These are phyloP conservation scores for Pestalotiopsis sp. DNA, from an alignment of 2,329 filamentous ascomycete genomes.

Conservation along the genomic window DNA sequence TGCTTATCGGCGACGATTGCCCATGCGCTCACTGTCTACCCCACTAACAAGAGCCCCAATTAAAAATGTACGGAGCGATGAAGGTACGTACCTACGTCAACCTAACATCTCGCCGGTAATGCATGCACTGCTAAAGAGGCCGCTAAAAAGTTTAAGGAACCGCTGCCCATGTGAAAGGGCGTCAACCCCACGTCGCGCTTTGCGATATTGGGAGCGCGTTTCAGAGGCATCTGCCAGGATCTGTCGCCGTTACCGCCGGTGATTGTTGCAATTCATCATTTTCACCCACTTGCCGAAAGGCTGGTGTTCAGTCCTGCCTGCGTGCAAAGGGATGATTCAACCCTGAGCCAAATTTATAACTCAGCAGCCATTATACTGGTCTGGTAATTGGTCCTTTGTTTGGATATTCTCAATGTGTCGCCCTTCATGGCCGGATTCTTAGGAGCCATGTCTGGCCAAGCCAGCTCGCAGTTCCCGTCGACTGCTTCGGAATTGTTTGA, in stretches of 20 bases:
- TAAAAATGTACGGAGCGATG: not conserved
- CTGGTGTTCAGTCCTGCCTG: not conserved
- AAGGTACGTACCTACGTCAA: not conserved
- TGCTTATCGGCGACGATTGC: constrained; percentile 3
- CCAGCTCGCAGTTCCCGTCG: constrained; percentile 17
- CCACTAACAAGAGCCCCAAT: not conserved
- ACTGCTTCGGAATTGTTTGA: constrained; percentile 28
- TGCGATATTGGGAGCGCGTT: not conserved
- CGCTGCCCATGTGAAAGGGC: not conserved
- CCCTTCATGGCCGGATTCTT: not conserved
- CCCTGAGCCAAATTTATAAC: not conserved
- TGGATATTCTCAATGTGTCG: not conserved
- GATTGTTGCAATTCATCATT: not conserved
- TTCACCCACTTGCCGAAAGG: not conserved
- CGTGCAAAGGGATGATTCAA: not conserved
- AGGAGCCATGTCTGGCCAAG: not conserved
- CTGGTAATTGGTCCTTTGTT: not conserved
- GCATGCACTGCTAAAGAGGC: not conserved
- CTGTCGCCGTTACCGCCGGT: not conserved
- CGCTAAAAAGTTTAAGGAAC: not conserved
- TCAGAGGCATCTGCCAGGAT: not conserved
- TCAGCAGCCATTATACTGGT: not conserved
- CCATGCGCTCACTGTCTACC: not conserved
- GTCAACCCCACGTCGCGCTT: constrained; percentile 5
- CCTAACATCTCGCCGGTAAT: not conserved